Evolutionary conservation across 1,284 basidiomycete genomes (phyloP), one percentile per base, ranked within the genome.

Genomic region (Lignosus rhinocerotis): DNA sequence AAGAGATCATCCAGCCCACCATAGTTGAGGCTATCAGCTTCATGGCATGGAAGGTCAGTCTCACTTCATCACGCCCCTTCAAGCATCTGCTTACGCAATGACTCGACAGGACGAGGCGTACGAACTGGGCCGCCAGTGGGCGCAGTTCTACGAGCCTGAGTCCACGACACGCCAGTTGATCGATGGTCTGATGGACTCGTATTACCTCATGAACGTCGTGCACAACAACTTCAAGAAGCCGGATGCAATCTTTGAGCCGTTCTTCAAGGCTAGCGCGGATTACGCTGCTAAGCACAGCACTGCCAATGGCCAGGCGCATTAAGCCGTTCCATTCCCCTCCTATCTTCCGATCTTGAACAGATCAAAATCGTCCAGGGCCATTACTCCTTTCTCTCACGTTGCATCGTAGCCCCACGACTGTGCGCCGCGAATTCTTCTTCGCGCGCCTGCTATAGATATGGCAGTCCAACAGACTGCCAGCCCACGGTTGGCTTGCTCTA

Each of bases 21-120:
- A 96, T 99, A 64, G 97, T 99, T 34, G 97, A 99, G 73, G 91
- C 92, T 32, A 88, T 94, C 63, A 96, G 94, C 69, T 98, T 98
- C 82, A 91, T 96, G 84, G 94, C 94, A 9, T 97, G 94, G 94
- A 97, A 96, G 85, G 92, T 90, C 55, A 31, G 81, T 69, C 14
- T 17, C 6, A 10, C 17, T 9, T 64, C 44, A 32, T 50, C 38
- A 50, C 52, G 10, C 46, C 12, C 16, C 25, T 19, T 11, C 14
- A 45, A 33, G 2, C 9, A 6, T 32, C 9, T 9, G 32, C 39
- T 59, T 21, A 50, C 39, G 31, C 17, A 65, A 38, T 30, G 43
- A 7, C 43, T 14, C 42, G 51, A 39, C 63, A 93, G 92, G 96
- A 99, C 69, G 97, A 99, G 75, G 97, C 97, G 2, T 99, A 91